Conservation (phyloP, 2,329 filamentous ascomycete genomes). For the Pyricularia pennisetigena region DNA sequence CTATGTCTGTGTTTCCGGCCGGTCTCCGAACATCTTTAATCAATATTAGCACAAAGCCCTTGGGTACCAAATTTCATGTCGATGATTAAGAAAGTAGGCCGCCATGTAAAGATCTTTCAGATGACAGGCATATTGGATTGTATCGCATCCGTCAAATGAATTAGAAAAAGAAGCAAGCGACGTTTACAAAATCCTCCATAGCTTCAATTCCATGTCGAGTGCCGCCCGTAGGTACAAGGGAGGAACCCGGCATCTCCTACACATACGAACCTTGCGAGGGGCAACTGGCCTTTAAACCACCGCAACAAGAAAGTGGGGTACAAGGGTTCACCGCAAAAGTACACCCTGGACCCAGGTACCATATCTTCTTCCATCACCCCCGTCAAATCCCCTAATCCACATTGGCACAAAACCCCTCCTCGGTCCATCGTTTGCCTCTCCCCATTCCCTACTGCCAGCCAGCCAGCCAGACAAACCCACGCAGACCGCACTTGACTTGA, state of each 20-base stretch:
- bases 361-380: not conserved
- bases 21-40: not conserved
- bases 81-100: not conserved
- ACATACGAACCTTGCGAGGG: not conserved
- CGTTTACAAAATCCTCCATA: no score
- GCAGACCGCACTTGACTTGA: not conserved
- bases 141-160: not conserved
- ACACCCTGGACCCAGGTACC: not conserved
- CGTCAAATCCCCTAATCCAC: not conserved
- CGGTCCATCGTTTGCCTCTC: not conserved
- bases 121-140: not conserved
- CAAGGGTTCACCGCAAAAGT: not conserved
- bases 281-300: not conserved
- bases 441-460: not conserved
- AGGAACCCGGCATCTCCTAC: not conserved
- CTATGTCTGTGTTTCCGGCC: not conserved
- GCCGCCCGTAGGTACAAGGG: not conserved
- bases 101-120: no score
- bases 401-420: not conserved
- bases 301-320: not conserved
- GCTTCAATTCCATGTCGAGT: no score
- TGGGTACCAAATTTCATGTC: not conserved
- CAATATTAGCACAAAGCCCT: not conserved
- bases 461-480: not conserved
- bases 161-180: no score